Evolutionary conservation across 345 rosid species (phyloP).

Genomic region (Rubroshorea leprosula): DNA sequence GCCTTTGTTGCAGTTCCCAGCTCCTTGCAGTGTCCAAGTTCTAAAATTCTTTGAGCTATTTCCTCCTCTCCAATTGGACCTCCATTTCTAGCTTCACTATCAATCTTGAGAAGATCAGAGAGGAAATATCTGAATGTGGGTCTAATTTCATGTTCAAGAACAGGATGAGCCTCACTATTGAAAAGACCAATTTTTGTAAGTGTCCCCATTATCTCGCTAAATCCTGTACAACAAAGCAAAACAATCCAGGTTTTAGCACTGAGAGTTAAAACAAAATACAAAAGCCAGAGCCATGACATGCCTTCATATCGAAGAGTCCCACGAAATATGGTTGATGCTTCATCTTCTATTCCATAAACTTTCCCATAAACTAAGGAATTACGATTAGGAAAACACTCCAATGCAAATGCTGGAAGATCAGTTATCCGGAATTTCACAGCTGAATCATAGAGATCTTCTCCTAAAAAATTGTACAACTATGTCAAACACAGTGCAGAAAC

Average conservation of each 20-base stretch:
- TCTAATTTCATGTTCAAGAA: conserved; percentile 34
- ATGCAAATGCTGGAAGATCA: conserved; percentile 87
- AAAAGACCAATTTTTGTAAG: conserved; percentile 74
- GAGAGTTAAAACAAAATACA: background rate
- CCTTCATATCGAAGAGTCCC: conserved; percentile 97
- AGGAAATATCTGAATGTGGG: conserved; percentile 52
- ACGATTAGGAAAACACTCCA: conserved; percentile 88
- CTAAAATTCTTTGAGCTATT: conserved; percentile 44
- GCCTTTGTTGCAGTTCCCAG: conserved; percentile 47
- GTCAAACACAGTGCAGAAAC: conserved; percentile 5
- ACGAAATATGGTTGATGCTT: conserved; percentile 83
- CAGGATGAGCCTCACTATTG: conserved; percentile 36
- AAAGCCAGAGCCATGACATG: conserved; percentile 15
- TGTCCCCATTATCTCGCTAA: conserved; percentile 66
- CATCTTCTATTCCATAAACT: conserved; percentile 60
- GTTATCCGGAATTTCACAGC: conserved; percentile 54
- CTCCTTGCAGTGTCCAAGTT: conserved; percentile 60
- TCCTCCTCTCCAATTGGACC: conserved; percentile 43
- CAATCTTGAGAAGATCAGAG: conserved; percentile 37
- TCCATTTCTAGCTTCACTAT: conserved; percentile 22
- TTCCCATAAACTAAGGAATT: conserved; percentile 78
- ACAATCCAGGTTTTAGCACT: background rate
- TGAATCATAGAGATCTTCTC: conserved; percentile 70
- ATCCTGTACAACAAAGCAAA: conserved; percentile 37
- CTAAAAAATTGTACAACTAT: conserved; percentile 31